phyloP scores from a whole-genome alignment of 2,329 filamentous ascomycete species.

The Hypoxylon sp. region DNA sequence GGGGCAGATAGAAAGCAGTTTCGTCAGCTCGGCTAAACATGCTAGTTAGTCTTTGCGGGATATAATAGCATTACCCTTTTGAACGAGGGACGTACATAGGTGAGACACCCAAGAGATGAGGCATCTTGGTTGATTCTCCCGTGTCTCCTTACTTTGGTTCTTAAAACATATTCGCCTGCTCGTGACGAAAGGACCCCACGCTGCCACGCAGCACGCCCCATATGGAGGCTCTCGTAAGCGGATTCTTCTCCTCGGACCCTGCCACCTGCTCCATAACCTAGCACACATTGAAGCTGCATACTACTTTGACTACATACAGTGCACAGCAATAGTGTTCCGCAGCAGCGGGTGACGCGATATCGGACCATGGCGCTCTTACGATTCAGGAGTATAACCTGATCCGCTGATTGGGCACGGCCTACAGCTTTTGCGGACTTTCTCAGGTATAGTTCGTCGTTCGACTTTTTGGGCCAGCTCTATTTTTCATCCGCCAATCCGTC shows the following conservation, averaged over 20 bases:
- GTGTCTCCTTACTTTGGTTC: conserved; percentile 28
- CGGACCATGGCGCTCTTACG: conserved; percentile 43
- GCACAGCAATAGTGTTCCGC: conserved; percentile 37
- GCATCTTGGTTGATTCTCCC: conserved; percentile 36
- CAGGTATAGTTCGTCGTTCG: conserved; percentile 25
- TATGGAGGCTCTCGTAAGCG: conserved; percentile 41
- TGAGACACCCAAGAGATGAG: conserved; percentile 35
- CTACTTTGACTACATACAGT: conserved; percentile 20
- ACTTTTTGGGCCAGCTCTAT: conserved; percentile 33
- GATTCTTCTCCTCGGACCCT: conserved; percentile 37
- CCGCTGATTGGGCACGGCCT: conserved; percentile 45
- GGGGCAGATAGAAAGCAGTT: conserved; percentile 10
- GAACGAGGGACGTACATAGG: conserved; percentile 32
- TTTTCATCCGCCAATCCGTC: conserved; percentile 39
- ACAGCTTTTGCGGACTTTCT: conserved; percentile 42
- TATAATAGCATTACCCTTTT: conserved; percentile 41
- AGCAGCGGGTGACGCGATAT: conserved; percentile 47
- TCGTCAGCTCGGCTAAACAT: conserved; percentile 38
- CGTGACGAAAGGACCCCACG: conserved; percentile 40
- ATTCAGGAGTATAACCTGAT: conserved; percentile 25
- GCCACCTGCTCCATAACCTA: conserved; percentile 28
- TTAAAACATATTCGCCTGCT: conserved; percentile 30
- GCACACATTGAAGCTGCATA: conserved; percentile 36
- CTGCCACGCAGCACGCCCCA: conserved; percentile 41
- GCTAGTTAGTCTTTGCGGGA: conserved; percentile 32